Evolutionary conservation across 768 basidiomycete genomes (phyloP).

Genomic region (Phaeotremella skinneri): DNA sequence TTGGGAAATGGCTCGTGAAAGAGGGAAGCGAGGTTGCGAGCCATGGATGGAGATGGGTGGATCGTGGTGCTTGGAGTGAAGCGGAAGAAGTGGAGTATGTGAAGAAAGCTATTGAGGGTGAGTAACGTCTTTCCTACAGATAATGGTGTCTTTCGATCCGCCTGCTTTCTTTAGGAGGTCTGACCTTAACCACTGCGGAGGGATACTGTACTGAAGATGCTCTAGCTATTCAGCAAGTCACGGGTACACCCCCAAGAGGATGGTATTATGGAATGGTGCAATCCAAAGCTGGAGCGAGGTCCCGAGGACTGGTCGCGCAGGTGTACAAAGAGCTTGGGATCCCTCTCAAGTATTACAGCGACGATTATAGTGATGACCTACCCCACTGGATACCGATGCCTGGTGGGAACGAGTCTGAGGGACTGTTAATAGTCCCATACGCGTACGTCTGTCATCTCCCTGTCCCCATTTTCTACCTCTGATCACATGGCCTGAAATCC

Average conservation of each 20-base stretch:
- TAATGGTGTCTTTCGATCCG: no score
- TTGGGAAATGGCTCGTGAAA: slow-evolving; percentile 19
- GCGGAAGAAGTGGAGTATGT: slow-evolving; percentile 38
- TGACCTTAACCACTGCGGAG: neutral
- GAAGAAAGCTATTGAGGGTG: slow-evolving; percentile 29
- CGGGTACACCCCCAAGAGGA: slow-evolving; percentile 22
- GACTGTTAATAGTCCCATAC: slow-evolving; percentile 36
- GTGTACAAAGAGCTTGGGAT: slow-evolving; percentile 36
- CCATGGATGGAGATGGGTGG: slow-evolving; percentile 45
- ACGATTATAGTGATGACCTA: slow-evolving; percentile 40
- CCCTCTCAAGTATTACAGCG: slow-evolving; percentile 32
- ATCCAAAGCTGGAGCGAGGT: slow-evolving; percentile 26
- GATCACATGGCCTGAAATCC: no score
- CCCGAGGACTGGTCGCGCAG: slow-evolving; percentile 35
- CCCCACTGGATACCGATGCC: slow-evolving; percentile 37
- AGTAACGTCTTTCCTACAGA: neutral
- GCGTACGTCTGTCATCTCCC: no score
- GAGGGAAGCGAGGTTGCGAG: slow-evolving; percentile 39
- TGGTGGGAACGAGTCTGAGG: slow-evolving; percentile 16
- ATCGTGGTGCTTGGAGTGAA: slow-evolving; percentile 20
- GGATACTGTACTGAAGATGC: neutral
- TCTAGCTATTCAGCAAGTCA: slow-evolving; percentile 18
- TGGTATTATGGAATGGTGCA: slow-evolving; percentile 47
- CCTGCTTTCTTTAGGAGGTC: no score
- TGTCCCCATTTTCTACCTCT: no score